phyloP scores from a whole-genome alignment of 306 rosid species.

The Gleditsia sinensis region DNA sequence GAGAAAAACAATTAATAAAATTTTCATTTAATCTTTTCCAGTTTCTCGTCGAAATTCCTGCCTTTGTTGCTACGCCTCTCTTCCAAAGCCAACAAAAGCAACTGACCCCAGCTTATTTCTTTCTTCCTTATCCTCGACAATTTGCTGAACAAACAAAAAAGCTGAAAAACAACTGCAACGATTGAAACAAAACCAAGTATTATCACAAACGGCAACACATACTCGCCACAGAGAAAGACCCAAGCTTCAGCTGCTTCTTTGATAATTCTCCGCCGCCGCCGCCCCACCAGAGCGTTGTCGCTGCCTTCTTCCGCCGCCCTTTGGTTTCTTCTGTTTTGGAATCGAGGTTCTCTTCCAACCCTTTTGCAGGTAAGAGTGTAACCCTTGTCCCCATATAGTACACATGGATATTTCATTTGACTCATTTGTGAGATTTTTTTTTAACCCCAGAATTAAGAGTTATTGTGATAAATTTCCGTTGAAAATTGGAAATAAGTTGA shows the following conservation, averaged over 20 bases:
- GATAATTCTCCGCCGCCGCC: not conserved
- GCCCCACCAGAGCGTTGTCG: slow-evolving; percentile 1
- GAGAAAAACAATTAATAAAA: not conserved
- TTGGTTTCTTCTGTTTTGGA: not conserved
- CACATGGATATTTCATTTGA: not conserved
- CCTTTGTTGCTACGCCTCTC: slow-evolving; percentile 24
- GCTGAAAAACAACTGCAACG: not conserved
- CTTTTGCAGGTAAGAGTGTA: slow-evolving; percentile 16
- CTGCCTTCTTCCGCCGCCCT: not conserved
- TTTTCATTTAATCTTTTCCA: not conserved
- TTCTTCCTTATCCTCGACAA: not conserved
- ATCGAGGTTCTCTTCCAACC: not conserved
- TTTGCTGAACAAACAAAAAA: not conserved
- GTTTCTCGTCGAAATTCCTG: slow-evolving; percentile 15
- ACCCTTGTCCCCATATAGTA: not conserved
- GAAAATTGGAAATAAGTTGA: not conserved
- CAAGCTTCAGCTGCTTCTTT: not conserved
- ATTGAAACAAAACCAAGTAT: not conserved
- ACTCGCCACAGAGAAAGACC: not conserved
- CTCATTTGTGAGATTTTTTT: not conserved
- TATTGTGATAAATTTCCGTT: not conserved
- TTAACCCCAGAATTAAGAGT: not conserved
- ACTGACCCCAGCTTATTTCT: not conserved
- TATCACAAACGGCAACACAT: not conserved
- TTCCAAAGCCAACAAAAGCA: slow-evolving; percentile 8